Evolutionary conservation across 441 rosid species (phyloP).

Genomic region (Adansonia madagascariensis): DNA sequence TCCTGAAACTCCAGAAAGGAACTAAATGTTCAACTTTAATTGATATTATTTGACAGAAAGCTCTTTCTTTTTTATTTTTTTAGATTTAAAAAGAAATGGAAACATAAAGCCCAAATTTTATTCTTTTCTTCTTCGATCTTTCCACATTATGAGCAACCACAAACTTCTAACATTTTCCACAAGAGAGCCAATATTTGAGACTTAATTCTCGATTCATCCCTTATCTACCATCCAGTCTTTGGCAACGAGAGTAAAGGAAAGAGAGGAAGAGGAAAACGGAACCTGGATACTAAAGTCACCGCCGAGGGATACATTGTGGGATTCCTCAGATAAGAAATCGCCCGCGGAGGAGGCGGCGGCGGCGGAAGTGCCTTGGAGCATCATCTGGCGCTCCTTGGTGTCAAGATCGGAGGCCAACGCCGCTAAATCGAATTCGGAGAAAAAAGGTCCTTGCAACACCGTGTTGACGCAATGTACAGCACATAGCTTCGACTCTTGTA

Average conservation of each 20-base stretch:
- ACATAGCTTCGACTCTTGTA: slow-evolving; percentile 91
- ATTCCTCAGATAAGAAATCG: slow-evolving; percentile 75
- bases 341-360: slow-evolving; percentile 45
- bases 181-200: background rate
- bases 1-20: background rate
- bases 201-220: background rate
- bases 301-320: slow-evolving; percentile 87
- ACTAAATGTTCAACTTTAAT: background rate
- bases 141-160: background rate
- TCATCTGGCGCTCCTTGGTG: slow-evolving; percentile 76
- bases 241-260: background rate
- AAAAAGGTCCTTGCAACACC: slow-evolving; percentile 90
- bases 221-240: background rate
- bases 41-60: background rate
- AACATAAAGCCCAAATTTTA: background rate
- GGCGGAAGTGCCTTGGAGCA: slow-evolving; percentile 44
- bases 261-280: background rate
- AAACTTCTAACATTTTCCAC: background rate
- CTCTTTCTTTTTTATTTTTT: background rate
- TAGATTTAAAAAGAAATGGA: too few relatives aligned
- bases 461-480: slow-evolving; percentile 98
- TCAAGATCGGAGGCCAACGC: slow-evolving; percentile 94
- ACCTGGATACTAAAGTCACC: slow-evolving; percentile 98
- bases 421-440: slow-evolving; percentile 90
- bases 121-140: background rate